These are phyloP conservation scores for Piloderma croceum DNA, from an alignment of 768 basidiomycete species.

Conservation along the genomic window DNA sequence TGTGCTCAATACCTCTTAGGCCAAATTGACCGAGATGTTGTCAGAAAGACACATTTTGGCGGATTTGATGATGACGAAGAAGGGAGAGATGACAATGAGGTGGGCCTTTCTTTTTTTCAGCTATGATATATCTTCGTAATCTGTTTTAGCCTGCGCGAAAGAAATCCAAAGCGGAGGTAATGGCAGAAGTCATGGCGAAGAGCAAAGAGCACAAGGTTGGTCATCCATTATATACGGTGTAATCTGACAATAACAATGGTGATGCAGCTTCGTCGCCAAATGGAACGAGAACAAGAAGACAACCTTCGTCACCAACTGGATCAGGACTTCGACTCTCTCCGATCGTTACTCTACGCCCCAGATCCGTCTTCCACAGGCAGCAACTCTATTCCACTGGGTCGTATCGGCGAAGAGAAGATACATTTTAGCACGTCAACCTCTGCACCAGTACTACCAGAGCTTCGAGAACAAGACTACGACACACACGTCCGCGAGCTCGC, in stretches of 20 bases:
- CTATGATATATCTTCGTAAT: slow-evolving; percentile 5
- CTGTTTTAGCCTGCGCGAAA: slow-evolving; percentile 67
- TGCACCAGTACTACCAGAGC: background rate
- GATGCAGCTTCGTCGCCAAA: slow-evolving; percentile 46
- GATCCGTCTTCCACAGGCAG: slow-evolving; percentile 41
- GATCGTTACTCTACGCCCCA: slow-evolving; percentile 60
- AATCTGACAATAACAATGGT: background rate
- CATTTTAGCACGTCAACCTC: background rate
- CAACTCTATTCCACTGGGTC: slow-evolving; percentile 31
- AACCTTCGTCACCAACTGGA: slow-evolving; percentile 85
- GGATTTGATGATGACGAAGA: slow-evolving; percentile 75
- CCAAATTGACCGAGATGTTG: slow-evolving; percentile 62
- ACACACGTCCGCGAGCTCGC: slow-evolving; percentile 87
- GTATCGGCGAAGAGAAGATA: background rate
- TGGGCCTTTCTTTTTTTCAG: slow-evolving; percentile 22
- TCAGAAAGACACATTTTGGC: slow-evolving; percentile 73
- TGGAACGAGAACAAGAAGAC: slow-evolving; percentile 80
- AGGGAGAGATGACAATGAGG: slow-evolving; percentile 47
- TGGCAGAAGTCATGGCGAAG: slow-evolving; percentile 97
- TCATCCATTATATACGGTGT: slow-evolving; percentile 2
- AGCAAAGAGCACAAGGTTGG: slow-evolving; percentile 91
- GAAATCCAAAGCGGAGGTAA: slow-evolving; percentile 92
- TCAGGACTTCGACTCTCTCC: slow-evolving; percentile 76
- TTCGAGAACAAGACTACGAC: slow-evolving; percentile 72
- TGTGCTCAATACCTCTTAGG: slow-evolving; percentile 32